phyloP scores from a whole-genome alignment of 2,329 filamentous ascomycete genomes.

The Gnomoniopsis smithogilvyi region DNA sequence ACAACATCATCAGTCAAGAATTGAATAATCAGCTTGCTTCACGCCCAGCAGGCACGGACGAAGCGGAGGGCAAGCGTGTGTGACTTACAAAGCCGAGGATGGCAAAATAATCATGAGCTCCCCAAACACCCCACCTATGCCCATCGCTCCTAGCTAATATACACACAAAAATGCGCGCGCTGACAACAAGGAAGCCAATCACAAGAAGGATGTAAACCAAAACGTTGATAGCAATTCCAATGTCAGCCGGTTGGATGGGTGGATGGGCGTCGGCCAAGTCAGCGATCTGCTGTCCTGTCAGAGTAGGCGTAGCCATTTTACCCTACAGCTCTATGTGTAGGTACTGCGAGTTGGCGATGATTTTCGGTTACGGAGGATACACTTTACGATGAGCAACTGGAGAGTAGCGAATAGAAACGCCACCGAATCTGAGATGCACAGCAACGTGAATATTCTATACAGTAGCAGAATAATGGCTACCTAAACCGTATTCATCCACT shows the following conservation, averaged over 20 bases:
- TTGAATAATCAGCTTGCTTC: background rate
- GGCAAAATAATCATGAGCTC: background rate
- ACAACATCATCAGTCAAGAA: background rate
- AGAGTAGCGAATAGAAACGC: too few species aligned
- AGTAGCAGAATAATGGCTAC: too few species aligned
- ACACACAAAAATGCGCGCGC: background rate
- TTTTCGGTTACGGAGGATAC: too few species aligned
- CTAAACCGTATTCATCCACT: too few species aligned
- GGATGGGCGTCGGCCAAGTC: background rate
- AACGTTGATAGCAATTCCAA: background rate
- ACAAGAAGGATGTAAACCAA: background rate
- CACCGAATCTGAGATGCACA: too few species aligned
- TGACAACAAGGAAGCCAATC: background rate
- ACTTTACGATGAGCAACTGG: too few species aligned
- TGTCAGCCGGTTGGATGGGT: background rate
- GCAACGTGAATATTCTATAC: too few species aligned
- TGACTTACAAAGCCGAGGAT: background rate
- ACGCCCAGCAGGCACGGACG: background rate
- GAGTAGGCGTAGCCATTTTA: background rate
- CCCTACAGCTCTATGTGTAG: background rate
- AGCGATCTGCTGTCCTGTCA: background rate
- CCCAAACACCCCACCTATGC: background rate
- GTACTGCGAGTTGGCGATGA: too few species aligned
- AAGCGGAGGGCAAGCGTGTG: background rate
- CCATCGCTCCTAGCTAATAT: background rate